Evolutionary conservation across 1,284 basidiomycete species (phyloP), one percentile per base, ranked within the genome.

Genomic region (Boletus sp.): DNA sequence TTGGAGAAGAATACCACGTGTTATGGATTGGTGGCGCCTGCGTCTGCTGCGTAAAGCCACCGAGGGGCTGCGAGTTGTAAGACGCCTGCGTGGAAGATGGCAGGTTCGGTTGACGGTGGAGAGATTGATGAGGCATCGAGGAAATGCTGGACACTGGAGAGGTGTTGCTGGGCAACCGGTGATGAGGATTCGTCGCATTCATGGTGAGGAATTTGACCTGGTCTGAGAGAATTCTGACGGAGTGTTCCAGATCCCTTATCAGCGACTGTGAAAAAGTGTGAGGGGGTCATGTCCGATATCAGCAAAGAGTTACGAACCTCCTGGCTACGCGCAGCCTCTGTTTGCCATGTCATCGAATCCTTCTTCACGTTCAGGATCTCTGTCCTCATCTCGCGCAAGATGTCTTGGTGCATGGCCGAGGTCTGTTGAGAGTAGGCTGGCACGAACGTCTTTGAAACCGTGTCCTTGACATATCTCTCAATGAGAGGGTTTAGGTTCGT

Each of bases 391-490:
- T 89, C 86, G 22, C 81, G 76, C 30, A 85, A 68, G 12, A 91
- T 71, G 41, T 88, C 86, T 61, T 90, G 86, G 58, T 90, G 84
- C 75, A 90, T 80, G 4, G 72, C 69, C 16, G 78, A 74, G 12
- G 84, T 77, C 56, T 86, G 82, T 54, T 84, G 80, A 41, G 80
- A 77, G 63, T 84, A 84, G 22, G 82, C 74, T 1, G 89, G 88
- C 32, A 90, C 71, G 58, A 92, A 78, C 0, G 75, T 78, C 68
- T 86, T 84, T 27, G 74, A 73, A 56, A 91, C 76, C 8, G 82
- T 74, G 12, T 91, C 88, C 70, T 90, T 89, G 60, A 91, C 79
- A 57, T 88, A 83, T 49, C 81, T 75, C 64, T 89, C 87, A 53
- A 91, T 80, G 44, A 86, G 64, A 10, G 88, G 86, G 5, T 80